Base-by-base conservation (phyloP, 2,329 filamentous ascomycete species). In the Aureobasidium mangrovei region DNA sequence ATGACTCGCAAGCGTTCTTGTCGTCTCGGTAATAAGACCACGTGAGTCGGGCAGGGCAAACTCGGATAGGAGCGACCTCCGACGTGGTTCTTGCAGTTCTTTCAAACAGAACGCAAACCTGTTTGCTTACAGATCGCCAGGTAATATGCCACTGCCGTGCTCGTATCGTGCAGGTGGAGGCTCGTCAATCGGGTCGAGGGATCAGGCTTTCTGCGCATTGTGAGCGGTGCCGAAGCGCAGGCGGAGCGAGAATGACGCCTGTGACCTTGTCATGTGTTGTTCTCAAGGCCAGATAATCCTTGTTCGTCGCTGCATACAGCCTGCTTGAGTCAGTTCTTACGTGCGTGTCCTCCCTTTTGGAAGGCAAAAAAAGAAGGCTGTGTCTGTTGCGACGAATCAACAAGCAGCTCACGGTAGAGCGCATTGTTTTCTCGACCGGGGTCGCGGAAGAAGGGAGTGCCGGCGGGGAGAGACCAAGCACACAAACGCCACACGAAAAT, bases 401-500 rank as follows among this genome's bases (percentile, higher is more conserved):
- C 44, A 47, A 47, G 12, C 32, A 7, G 41, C 41, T 29, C 40
- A 43, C 31, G 18, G n/a, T 7, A 46, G 8, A n/a, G 9, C 3
- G 24, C 8, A 29, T 24, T 26, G 18, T 7, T 49, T 39, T 31
- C 9, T 24, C 7, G 27, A 39, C 9, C 10, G 18, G 12, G 18
- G 35, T 49, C 46, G 40, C n/a, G 46, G n/a, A 32, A 38, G 12
- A 7, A 48, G n/a, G 27, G 24, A 26, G 31, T 39, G 35, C 35
- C 26, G 27, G 45, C 26, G 46, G 46, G n/a, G 35, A 31, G 46
- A 49, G 29, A n/a, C 35, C 18, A 47, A 33, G 32, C 45, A 47
- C 45, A 12, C 12, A 12, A 39, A 49, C 46, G 46, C 46, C 46
- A 49, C 35, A 49, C 46, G 35, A 49, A 26, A 49, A 49, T 49